Percentiles rank a stretch among this genome's conserved stretches.
Evolutionary conservation across 2,329 filamentous ascomycete species (phyloP).

Genomic region (Anthostomella pinea): DNA sequence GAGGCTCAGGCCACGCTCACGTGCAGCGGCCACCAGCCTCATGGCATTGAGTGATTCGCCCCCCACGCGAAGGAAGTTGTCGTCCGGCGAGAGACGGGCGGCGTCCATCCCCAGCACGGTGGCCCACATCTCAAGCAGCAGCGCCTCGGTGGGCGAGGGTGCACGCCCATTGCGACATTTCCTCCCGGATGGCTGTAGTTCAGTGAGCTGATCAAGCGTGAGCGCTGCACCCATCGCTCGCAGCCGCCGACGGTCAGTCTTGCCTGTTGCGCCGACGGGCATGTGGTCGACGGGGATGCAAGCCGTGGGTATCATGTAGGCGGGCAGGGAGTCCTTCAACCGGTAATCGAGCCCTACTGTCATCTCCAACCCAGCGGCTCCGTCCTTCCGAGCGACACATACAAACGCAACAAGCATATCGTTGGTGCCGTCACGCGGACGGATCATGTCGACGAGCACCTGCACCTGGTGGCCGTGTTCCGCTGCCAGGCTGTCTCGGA

Average conservation of each 20-base stretch:
- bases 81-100: conserved; percentile 33
- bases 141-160: conserved; percentile 1
- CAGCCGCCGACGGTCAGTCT: conserved; percentile 14
- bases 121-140: conserved; percentile 6
- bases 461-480: background rate
- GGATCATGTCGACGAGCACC: background rate
- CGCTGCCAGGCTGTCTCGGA: conserved; percentile 3
- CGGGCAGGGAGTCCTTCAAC: conserved; percentile 4
- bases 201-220: background rate
- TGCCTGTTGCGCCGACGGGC: conserved; percentile 12
- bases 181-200: background rate
- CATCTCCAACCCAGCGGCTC: conserved; percentile 1
- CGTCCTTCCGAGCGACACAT: background rate
- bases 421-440: background rate
- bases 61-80: conserved; percentile 46
- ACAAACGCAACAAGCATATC: conserved; percentile 3
- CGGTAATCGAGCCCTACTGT: conserved; percentile 1
- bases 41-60: conserved; percentile 48
- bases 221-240: background rate
- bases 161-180: background rate
- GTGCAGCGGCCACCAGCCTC: conserved; percentile 27
- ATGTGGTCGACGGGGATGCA: conserved; percentile 15
- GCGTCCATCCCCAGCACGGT: conserved; percentile 1
- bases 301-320: conserved; percentile 19
- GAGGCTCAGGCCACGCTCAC: conserved; percentile 1